phyloP scores from a whole-genome alignment of 345 rosid species.

The Moringa oleifera region DNA sequence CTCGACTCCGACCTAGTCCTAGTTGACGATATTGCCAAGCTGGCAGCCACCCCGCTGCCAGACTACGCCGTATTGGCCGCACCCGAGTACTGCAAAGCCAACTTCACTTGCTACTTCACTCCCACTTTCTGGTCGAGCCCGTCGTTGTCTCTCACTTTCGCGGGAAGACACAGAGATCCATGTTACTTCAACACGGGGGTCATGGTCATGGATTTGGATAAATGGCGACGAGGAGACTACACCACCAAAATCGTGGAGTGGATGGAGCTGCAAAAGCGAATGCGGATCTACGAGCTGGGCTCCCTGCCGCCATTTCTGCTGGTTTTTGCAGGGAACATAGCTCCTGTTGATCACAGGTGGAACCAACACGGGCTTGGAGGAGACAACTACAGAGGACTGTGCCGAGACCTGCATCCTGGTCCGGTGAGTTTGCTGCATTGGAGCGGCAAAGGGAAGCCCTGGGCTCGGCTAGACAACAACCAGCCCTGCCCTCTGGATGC shows the following conservation, averaged over 20 bases:
- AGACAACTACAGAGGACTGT: constrained; percentile 46
- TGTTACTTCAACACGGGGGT: constrained; percentile 92
- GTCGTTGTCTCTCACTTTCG: constrained; percentile 54
- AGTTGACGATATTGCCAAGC: constrained; percentile 70
- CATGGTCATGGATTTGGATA: constrained; percentile 68
- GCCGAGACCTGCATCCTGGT: constrained; percentile 58
- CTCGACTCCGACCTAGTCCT: constrained; percentile 80
- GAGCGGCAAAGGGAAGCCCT: constrained; percentile 77
- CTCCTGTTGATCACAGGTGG: constrained; percentile 76
- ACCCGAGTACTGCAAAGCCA: constrained; percentile 76
- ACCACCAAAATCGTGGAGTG: constrained; percentile 74
- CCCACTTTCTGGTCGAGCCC: constrained; percentile 83
- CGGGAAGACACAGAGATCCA: constrained; percentile 48
- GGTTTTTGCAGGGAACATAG: constrained; percentile 73
- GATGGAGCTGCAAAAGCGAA: constrained; percentile 90
- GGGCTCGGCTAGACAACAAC: constrained; percentile 48
- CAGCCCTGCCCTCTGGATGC: constrained; percentile 56
- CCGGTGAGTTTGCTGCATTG: constrained; percentile 64
- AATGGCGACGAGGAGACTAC: constrained; percentile 67
- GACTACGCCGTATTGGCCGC: constrained; percentile 54
- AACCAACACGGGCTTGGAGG: constrained; percentile 87
- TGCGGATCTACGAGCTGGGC: constrained; percentile 77
- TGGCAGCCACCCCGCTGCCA: constrained; percentile 47
- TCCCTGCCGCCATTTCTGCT: constrained; percentile 77
- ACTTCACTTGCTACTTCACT: constrained; percentile 78